Evolutionary conservation across 2,329 filamentous ascomycete species (phyloP).

Genomic region (Fusarium protoensiforme): DNA sequence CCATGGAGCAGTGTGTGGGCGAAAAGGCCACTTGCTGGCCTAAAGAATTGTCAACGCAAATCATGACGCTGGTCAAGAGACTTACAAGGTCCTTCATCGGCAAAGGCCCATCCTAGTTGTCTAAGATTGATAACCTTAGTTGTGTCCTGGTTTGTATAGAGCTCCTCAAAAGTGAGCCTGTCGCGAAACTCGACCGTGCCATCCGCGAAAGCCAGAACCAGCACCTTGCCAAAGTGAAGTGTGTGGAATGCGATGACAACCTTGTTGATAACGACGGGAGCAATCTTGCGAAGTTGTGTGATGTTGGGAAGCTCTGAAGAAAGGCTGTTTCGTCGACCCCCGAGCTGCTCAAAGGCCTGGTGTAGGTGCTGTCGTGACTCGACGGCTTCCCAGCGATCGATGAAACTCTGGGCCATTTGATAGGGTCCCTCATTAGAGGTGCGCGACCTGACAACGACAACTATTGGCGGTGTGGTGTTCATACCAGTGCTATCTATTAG

Average conservation of each 20-base stretch:
- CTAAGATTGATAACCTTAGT: constrained; percentile 75
- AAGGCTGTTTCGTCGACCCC: constrained; percentile 67
- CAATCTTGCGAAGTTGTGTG: constrained; percentile 68
- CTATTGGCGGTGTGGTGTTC: constrained; percentile 66
- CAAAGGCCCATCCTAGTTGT: constrained; percentile 82
- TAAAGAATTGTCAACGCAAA: constrained; percentile 43
- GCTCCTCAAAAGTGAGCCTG: constrained; percentile 75
- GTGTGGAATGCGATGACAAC: constrained; percentile 75
- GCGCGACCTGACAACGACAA: constrained; percentile 80
- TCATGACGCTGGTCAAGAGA: neutral
- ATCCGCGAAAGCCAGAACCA: constrained; percentile 82
- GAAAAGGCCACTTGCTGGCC: constrained; percentile 71
- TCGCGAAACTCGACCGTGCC: constrained; percentile 85
- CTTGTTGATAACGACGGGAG: constrained; percentile 77
- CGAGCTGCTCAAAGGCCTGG: constrained; percentile 80
- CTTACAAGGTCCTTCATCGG: constrained; percentile 73
- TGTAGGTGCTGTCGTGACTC: constrained; percentile 76
- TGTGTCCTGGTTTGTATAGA: constrained; percentile 72
- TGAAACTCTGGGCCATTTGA: constrained; percentile 75
- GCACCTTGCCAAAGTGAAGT: constrained; percentile 75
- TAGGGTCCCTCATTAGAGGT: constrained; percentile 64
- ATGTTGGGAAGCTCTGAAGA: constrained; percentile 47
- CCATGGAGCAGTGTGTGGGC: constrained; percentile 68
- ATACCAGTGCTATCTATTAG: constrained; percentile 69
- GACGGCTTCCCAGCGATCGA: constrained; percentile 86